Evolutionary conservation across 2,329 filamentous ascomycete species (phyloP).

Genomic region (Shiraia sp.): DNA sequence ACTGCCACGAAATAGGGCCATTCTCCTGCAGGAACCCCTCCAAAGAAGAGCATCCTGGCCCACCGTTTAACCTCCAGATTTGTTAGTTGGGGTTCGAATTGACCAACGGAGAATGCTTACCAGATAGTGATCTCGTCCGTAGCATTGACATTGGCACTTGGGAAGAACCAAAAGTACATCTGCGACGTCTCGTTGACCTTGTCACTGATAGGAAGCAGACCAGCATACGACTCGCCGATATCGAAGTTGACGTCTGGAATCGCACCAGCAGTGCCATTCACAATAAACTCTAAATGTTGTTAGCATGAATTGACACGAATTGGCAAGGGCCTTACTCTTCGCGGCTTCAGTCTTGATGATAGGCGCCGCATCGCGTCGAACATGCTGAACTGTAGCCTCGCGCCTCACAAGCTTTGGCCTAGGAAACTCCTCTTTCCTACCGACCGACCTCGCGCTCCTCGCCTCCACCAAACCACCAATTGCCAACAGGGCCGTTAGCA

Average conservation of each 20-base stretch:
- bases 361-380: conserved; percentile 23
- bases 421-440: conserved; percentile 34
- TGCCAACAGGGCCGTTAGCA: conserved; percentile 34
- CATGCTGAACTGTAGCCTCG: conserved; percentile 17
- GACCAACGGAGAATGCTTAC: too few species aligned
- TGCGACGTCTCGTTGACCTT: conserved; percentile 50
- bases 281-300: conserved; percentile 35
- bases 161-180: conserved; percentile 62
- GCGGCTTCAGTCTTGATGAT: conserved; percentile 48
- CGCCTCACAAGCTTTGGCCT: conserved; percentile 29
- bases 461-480: conserved; percentile 34
- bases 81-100: too few species aligned
- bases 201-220: conserved; percentile 58
- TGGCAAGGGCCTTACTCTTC: conserved; percentile 14
- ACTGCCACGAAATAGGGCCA: conserved; percentile 52
- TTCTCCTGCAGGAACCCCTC: conserved; percentile 57
- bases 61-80: conserved; percentile 10
- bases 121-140: conserved; percentile 57
- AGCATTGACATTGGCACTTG: conserved; percentile 53
- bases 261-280: conserved; percentile 42
- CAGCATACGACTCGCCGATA: conserved; percentile 50
- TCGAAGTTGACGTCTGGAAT: conserved; percentile 56
- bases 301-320: background rate
- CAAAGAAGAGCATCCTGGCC: conserved; percentile 53
- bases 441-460: conserved; percentile 32